A percentile compares a stretch with the other conserved stretches of the same genome.
phyloP scores from a whole-genome alignment of 2,329 filamentous ascomycete species.

The Fusarium sp. region DNA sequence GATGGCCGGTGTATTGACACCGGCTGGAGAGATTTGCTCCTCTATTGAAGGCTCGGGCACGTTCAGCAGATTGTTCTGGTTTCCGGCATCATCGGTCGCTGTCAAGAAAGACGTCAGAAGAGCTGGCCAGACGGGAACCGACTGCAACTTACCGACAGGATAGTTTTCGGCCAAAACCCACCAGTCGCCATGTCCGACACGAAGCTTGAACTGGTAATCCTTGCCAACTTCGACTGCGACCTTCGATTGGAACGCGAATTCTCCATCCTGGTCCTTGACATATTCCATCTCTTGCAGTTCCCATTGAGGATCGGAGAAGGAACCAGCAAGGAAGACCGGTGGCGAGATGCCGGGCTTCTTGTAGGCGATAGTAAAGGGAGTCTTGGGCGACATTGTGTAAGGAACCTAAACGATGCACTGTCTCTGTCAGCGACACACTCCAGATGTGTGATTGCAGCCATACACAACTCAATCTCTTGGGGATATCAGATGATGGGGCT shows the following conservation, averaged over 20 bases:
- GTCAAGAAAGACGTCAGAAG: constrained; percentile 15
- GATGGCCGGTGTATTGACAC: constrained; percentile 26
- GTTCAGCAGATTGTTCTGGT: constrained; percentile 64
- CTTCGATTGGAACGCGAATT: constrained; percentile 71
- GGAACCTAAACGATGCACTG: constrained; percentile 7
- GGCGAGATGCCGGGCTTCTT: constrained; percentile 72
- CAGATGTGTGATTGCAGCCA: background rate
- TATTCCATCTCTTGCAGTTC: constrained; percentile 76
- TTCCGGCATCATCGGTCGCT: constrained; percentile 63
- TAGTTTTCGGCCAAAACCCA: constrained; percentile 78
- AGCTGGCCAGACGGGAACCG: background rate
- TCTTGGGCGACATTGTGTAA: constrained; percentile 38
- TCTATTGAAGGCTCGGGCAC: constrained; percentile 38
- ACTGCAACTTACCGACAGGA: constrained; percentile 67
- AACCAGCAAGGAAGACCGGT: constrained; percentile 80
- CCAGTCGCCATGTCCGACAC: constrained; percentile 77
- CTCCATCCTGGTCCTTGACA: constrained; percentile 64
- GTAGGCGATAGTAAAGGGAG: constrained; percentile 73
- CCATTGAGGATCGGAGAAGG: constrained; percentile 79
- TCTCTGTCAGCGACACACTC: constrained; percentile 14
- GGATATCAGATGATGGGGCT: background rate
- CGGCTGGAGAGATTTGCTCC: constrained; percentile 27
- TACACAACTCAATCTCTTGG: constrained; percentile 12
- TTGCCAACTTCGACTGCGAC: constrained; percentile 70
- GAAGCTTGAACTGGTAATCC: constrained; percentile 83